Base-by-base conservation (phyloP, 345 rosid species). In the Garcia nutans region DNA sequence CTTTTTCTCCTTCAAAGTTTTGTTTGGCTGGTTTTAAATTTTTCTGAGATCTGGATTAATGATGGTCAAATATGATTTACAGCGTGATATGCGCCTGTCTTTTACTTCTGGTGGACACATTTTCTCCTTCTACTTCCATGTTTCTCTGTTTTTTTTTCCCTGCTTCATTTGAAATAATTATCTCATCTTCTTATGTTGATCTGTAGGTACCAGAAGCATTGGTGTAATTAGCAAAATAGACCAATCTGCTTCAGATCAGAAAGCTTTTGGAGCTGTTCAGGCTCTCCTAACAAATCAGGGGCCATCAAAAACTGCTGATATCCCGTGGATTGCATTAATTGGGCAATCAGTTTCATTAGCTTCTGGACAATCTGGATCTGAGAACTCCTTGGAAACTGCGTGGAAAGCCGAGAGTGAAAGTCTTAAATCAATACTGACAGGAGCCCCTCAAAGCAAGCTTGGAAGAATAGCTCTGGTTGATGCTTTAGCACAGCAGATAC, bases 351-450 rank as follows among this genome's bases (percentile, higher is more conserved):
- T 96, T 65, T 81, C 98, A 42, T 92, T 96, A 76, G 93, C 97
- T 57, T 88, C 99, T 73, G 87, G 94, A 73, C 91, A 90, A 80
- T 87, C 99, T 69, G 97, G 93, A 60, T 77, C 91, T 73, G 98
- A 96, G 76, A 93, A 81, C 84, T 92, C 99, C 68, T 84, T 96
- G 78, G 99, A 96, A 88, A 93, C 95, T 79, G 99, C 97, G 12
- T 91, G 99, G 99, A 89, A 88, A 26, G 98, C 97, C 22, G 98
- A 93, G 92, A 92, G 89, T 74, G 97, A 93, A 78, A 92, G 93
- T 83, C 85, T 96, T 0, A 96, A 89, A 74, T 86, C 94, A 63
- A 91, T 86, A 82, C 83, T 96, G 69, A 84, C 85, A 31, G 99
- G 97, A 73, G 92, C 97, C 59, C 97, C 98, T 33, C 97, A 81